Evolutionary conservation across 805 yeast species (phyloP), one percentile per base, ranked within the genome.

Genomic region (Ogataea pini): DNA sequence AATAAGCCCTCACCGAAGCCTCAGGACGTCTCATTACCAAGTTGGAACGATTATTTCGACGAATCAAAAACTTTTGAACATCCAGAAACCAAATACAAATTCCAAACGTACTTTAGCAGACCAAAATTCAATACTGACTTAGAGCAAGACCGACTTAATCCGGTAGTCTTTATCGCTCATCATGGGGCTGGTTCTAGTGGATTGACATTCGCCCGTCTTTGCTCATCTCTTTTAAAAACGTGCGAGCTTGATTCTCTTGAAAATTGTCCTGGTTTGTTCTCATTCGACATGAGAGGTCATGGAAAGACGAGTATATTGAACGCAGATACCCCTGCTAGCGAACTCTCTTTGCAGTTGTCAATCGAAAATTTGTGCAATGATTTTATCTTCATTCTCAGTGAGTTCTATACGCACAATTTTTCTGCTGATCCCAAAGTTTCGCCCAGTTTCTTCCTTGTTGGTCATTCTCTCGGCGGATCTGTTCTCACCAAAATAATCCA

Each of bases 161-260:
- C 95, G 4, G 61, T 69, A 0, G 58, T 89, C 1, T 82, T 87
- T 56, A 69, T 94, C 1, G 82, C 83, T 56, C 94, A 89, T 55
- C 99, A 94, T 65, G 99, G 99, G 2, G 97, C 97, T 1, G 99
- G 98, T 0, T 90, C 97, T 0, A 79, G 88, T 1, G 89, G 86
- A 0, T 70, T 88, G 68, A 76, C 97, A 1, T 94, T 87, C 70
- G 86, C 88, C 0, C 62, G 71, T 20, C 58, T 89, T 19, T 66
- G 78, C 1, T 62, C 64, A 41, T 65, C 75, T 13, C 53, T 89
- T 20, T 70, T 76, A 1, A 64, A 59, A 39, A 59, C 62, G 8
- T 54, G 80, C 48, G 43, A 49, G 17, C 36, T 41, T 1, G 49
- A 52, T 28, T 49, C 56, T 7, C 64, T 69, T 3, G 63, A 71